A percentile compares a stretch with the other conserved stretches of the same genome.
phyloP scores from a whole-genome alignment of 2,329 filamentous ascomycete genomes.

The Pleochaeta shiraiana region DNA sequence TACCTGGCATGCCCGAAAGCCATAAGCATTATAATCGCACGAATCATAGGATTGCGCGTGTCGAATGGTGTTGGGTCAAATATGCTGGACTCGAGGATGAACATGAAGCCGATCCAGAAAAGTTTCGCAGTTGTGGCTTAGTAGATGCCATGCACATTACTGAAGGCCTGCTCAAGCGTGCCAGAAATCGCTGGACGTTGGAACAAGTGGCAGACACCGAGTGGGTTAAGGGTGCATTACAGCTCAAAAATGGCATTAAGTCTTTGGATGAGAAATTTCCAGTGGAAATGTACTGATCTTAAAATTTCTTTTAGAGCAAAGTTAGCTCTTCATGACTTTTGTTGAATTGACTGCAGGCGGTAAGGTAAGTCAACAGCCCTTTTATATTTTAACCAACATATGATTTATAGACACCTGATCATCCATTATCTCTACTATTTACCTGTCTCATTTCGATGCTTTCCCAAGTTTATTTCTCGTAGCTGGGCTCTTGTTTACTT shows the following conservation, averaged over 20 bases:
- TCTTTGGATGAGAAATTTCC: constrained; percentile 30
- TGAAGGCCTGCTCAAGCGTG: constrained; percentile 65
- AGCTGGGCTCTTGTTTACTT: no score
- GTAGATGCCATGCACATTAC: constrained; percentile 61
- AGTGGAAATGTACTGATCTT: constrained; percentile 12
- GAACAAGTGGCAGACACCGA: constrained; percentile 46
- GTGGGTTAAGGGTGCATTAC: constrained; percentile 60
- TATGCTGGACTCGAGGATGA: constrained; percentile 71
- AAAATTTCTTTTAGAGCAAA: no score
- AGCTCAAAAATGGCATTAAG: constrained; percentile 37
- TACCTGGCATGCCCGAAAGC: constrained; percentile 57
- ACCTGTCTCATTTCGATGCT: no score
- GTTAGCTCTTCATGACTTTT: no score
- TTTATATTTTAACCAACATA: no score
- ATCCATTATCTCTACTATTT: no score
- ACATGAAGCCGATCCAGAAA: constrained; percentile 45
- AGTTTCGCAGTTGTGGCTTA: constrained; percentile 40
- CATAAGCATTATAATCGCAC: constrained; percentile 59
- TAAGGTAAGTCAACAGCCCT: no score
- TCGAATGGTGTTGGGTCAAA: constrained; percentile 88
- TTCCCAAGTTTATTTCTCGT: no score
- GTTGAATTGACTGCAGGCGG: no score
- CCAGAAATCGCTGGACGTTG: constrained; percentile 54
- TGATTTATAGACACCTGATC: no score
- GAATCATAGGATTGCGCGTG: constrained; percentile 82